These are phyloP conservation scores for Colletotrichum phormii DNA, from an alignment of 2,329 filamentous ascomycete species.

Conservation along the genomic window DNA sequence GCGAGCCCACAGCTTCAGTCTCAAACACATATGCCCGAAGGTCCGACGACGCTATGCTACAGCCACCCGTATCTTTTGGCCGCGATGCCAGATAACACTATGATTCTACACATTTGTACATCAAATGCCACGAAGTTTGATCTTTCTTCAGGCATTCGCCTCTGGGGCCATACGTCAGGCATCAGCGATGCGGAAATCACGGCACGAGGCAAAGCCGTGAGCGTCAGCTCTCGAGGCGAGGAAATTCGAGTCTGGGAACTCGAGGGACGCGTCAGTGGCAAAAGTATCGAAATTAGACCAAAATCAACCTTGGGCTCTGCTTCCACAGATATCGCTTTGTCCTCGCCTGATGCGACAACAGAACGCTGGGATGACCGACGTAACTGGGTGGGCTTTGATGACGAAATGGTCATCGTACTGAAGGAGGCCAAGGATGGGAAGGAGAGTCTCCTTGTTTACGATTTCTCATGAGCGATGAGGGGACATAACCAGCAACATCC, in stretches of 20 bases:
- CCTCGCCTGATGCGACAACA: not conserved
- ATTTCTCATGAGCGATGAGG: conserved; percentile 73
- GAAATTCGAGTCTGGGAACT: conserved; percentile 91
- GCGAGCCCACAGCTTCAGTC: conserved; percentile 24
- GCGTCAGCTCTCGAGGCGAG: conserved; percentile 83
- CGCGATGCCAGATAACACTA: conserved; percentile 87
- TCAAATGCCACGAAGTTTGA: conserved; percentile 75
- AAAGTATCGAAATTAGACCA: conserved; percentile 64
- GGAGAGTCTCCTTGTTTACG: conserved; percentile 84
- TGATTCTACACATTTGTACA: conserved; percentile 84
- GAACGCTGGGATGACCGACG: conserved; percentile 57
- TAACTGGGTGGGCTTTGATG: conserved; percentile 87
- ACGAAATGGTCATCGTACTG: conserved; percentile 90
- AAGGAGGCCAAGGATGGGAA: conserved; percentile 75
- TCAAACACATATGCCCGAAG: conserved; percentile 41
- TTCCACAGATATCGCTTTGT: not conserved
- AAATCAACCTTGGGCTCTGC: conserved; percentile 39
- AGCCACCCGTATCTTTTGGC: conserved; percentile 87
- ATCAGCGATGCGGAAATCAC: conserved; percentile 89
- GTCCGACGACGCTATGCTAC: conserved; percentile 75
- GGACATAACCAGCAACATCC: not conserved
- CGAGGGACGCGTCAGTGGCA: conserved; percentile 72
- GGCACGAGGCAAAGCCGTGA: conserved; percentile 86
- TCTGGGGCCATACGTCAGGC: conserved; percentile 93
- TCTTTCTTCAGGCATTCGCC: conserved; percentile 78